A percentile compares a stretch with the other conserved stretches of the same genome.
These are phyloP conservation scores for Candida broadrunensis DNA, from an alignment of 805 yeast species.

Conservation along the genomic window DNA sequence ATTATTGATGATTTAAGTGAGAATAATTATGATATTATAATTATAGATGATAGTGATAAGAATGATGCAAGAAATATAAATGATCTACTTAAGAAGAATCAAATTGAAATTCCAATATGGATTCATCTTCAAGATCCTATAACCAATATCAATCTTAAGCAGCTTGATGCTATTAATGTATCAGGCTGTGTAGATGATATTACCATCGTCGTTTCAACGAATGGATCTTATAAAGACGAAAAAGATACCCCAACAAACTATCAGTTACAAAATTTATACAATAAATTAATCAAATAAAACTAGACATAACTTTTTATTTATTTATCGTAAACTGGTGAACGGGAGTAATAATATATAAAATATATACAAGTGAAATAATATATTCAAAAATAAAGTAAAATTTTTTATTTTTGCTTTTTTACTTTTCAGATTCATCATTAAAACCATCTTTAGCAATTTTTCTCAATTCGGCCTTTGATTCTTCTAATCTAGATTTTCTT, in stretches of 20 bases:
- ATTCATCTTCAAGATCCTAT: not conserved
- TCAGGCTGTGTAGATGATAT: not conserved
- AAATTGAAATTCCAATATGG: not conserved
- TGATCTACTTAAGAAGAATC: not conserved
- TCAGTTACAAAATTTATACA: not conserved
- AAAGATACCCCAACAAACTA: not conserved
- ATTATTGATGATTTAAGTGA: not conserved
- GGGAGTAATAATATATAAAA: too few species aligned
- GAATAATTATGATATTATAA: not conserved
- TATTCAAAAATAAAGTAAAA: too few species aligned
- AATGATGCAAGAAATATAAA: not conserved
- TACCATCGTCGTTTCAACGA: not conserved
- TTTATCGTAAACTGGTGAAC: too few species aligned
- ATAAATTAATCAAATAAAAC: too few species aligned
- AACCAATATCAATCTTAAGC: too few species aligned
- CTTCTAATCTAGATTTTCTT: conserved; percentile 65
- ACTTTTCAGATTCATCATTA: conserved; percentile 17
- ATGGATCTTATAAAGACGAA: not conserved
- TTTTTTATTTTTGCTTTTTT: too few species aligned
- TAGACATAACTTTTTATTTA: too few species aligned
- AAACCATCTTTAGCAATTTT: conserved; percentile 34
- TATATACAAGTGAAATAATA: too few species aligned
- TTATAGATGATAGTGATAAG: not conserved
- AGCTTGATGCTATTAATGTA: too few species aligned
- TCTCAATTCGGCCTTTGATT: conserved; percentile 46